Evolutionary conservation across 2,329 filamentous ascomycete species (phyloP).

Genomic region (Curvularia spicifera): DNA sequence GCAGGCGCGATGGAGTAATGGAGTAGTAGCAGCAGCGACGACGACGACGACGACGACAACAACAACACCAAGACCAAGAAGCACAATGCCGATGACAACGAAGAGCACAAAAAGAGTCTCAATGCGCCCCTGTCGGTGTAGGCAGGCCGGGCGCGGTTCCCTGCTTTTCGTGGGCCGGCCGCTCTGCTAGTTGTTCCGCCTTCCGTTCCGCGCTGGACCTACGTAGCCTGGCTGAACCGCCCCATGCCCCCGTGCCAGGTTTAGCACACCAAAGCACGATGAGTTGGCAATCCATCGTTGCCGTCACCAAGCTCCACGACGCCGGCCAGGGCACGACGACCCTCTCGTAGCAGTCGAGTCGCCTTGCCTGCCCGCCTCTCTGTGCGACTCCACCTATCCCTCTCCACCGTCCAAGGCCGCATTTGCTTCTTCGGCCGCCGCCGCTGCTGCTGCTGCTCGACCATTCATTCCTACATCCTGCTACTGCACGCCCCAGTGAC

Average conservation of each 20-base stretch:
- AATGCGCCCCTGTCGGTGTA: background rate
- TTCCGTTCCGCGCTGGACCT: conserved; percentile 20
- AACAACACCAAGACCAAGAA: background rate
- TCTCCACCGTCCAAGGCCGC: conserved; percentile 10
- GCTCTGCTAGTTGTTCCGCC: conserved; percentile 4
- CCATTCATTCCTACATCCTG: background rate
- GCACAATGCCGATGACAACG: background rate
- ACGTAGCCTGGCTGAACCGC: conserved; percentile 8
- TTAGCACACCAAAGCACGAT: conserved; percentile 25
- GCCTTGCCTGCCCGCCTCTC: conserved; percentile 19
- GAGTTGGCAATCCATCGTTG: conserved; percentile 19
- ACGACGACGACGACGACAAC: background rate
- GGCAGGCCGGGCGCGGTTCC: background rate
- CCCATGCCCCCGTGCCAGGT: conserved; percentile 14
- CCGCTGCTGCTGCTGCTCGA: background rate
- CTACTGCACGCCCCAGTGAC: background rate
- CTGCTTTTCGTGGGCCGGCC: conserved; percentile 9
- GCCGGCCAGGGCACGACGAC: conserved; percentile 2
- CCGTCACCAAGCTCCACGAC: conserved; percentile 15
- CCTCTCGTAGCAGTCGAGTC: conserved; percentile 16
- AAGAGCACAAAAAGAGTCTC: background rate
- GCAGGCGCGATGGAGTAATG: conserved; percentile 19
- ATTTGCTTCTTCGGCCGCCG: conserved; percentile 3
- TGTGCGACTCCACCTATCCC: conserved; percentile 18
- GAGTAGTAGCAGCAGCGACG: conserved; percentile 4